Conservation (phyloP, 1,284 basidiomycete species). For the Papiliotrema fonsecae region DNA sequence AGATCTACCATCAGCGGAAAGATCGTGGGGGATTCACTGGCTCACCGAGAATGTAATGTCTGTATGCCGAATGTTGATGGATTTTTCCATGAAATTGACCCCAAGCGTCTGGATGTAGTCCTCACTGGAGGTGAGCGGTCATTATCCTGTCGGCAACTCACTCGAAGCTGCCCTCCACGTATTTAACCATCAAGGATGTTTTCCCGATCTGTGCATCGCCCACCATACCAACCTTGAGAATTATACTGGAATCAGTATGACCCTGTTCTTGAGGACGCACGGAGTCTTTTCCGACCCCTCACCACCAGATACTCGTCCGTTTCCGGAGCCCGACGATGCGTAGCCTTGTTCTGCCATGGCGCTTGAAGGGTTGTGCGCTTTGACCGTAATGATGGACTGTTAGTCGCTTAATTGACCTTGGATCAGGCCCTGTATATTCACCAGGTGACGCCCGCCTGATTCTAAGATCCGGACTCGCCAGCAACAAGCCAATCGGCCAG, state of each 20-base stretch:
- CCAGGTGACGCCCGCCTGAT: too few species aligned
- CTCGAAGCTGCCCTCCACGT: slow-evolving; percentile 93
- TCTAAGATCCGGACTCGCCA: too few species aligned
- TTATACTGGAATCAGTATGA: slow-evolving; percentile 60
- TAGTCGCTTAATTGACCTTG: too few species aligned
- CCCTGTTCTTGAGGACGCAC: slow-evolving; percentile 18
- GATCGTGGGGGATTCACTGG: too few species aligned
- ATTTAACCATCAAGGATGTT: slow-evolving; percentile 97
- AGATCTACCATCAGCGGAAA: slow-evolving; percentile 58
- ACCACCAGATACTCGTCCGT: slow-evolving; percentile 40
- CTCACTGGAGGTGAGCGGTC: slow-evolving; percentile 53
- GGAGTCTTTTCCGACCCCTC: slow-evolving; percentile 39
- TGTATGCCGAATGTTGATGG: slow-evolving; percentile 91
- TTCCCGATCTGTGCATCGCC: slow-evolving; percentile 98
- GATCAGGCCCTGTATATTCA: too few species aligned
- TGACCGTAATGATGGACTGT: too few species aligned
- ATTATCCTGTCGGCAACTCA: slow-evolving; percentile 19
- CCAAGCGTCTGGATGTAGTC: slow-evolving; percentile 99
- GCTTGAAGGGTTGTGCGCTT: too few species aligned
- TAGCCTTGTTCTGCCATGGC: slow-evolving; percentile 43
- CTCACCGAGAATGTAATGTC: slow-evolving; percentile 88
- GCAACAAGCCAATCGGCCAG: too few species aligned
- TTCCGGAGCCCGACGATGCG: slow-evolving; percentile 41
- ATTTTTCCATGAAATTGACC: slow-evolving; percentile 99
- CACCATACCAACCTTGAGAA: slow-evolving; percentile 98